Base-by-base conservation (phyloP, 768 basidiomycete genomes). In the Fomitopsis serialis region DNA sequence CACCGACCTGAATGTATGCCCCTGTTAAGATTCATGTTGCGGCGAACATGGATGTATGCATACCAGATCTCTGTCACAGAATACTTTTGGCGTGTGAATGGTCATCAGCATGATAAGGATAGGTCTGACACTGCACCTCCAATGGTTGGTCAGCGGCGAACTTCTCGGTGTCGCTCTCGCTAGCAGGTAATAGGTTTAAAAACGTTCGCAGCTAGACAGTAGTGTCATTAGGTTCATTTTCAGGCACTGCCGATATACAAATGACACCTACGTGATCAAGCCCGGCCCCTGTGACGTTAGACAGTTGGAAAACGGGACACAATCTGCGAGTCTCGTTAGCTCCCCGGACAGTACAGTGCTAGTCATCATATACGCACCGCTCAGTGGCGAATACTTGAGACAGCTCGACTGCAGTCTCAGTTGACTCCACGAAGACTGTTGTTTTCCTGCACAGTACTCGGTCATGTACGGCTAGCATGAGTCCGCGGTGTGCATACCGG, bases 211-310 rank as follows among this genome's bases (percentile, higher is more conserved):
- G 70, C 88, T 90, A 37, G 23, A 17, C 29, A 9, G 27, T 21
- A 36, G 11, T 2, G 27, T 22, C 13, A 37, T 19, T 32, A n/a
- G n/a, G n/a, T n/a, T n/a, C n/a, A n/a, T n/a, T n/a, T n/a, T n/a
- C n/a, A n/a, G n/a, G n/a, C 24, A n/a, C 2, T 2, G 29, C 5
- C 21, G 47, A 52, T 40, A 40, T 40, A n/a, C n/a, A n/a, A n/a
- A n/a, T 22, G 29, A 42, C 15, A 35, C 79, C 45, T 59, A 92
- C 87, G 59, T 80, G 76, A 61, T 91, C 85, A 11, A 96, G 80
- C 3, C 94, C 92, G 60, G 90, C 81, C n/a, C 95, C 96, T 1
- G 92, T 95, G 13, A 97, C 92, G 66, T 98, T 98, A 2, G 94
- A 97, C 21, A 95, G 74, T 64, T 87, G 86, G 70, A 96, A 95